Conservation (phyloP, 495 filamentous ascomycete species). For the Mytilinidion resinicola region DNA sequence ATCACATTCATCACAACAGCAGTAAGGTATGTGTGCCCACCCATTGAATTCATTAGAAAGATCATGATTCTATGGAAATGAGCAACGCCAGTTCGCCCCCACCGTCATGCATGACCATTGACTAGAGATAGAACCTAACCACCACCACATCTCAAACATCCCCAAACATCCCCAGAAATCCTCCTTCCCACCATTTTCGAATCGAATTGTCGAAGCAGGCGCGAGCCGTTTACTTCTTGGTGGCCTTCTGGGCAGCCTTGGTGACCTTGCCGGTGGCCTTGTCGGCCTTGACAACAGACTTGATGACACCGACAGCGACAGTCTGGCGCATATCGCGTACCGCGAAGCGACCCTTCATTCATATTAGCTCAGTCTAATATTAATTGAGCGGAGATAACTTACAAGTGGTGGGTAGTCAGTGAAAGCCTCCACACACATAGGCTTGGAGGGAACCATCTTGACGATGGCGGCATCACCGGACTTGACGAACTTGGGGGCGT, state of each 20-base stretch:
- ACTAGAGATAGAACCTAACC: constrained; percentile 1
- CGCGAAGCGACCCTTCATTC: constrained; percentile 98
- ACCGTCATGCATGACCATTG: constrained; percentile 22
- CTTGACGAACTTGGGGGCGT: constrained; percentile 97
- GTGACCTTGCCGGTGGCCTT: constrained; percentile 69
- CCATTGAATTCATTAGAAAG: constrained; percentile 28
- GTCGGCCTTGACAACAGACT: constrained; percentile 66
- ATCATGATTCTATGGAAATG: constrained; percentile 28
- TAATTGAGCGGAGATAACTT: too few relatives aligned
- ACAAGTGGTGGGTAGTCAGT: constrained; percentile 98
- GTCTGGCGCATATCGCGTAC: constrained; percentile 83
- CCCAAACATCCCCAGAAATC: constrained; percentile 21
- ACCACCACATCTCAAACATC: constrained; percentile 15
- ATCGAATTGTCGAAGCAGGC: constrained; percentile 8
- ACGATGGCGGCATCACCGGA: constrained; percentile 99
- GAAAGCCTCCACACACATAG: constrained; percentile 99
- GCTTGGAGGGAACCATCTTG: constrained; percentile 99
- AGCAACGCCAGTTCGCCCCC: constrained; percentile 24
- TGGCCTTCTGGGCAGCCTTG: constrained; percentile 61
- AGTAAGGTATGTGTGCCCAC: constrained; percentile 10
- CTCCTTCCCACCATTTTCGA: constrained; percentile 1
- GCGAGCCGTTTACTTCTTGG: constrained; percentile 53
- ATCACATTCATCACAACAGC: too few relatives aligned
- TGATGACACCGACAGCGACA: constrained; percentile 96
- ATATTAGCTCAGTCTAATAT: too few relatives aligned